Evolutionary conservation across 2,329 filamentous ascomycete species (phyloP).

Genomic region (Cordyceps farinosa): DNA sequence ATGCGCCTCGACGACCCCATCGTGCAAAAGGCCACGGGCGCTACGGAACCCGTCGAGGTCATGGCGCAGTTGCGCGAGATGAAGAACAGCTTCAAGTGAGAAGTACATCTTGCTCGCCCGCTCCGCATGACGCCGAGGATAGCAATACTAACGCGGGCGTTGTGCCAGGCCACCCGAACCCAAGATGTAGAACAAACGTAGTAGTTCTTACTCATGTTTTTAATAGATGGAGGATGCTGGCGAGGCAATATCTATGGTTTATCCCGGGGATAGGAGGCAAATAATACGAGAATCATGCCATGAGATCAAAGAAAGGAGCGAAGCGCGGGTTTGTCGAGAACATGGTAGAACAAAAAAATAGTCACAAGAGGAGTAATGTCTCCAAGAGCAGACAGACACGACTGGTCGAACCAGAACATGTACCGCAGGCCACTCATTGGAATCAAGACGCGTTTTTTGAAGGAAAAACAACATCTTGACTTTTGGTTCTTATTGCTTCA

Average conservation of each 20-base stretch:
- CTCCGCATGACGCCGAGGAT: neutral
- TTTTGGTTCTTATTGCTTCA: conserved; percentile 58
- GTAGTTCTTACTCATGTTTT: conserved; percentile 13
- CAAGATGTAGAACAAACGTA: conserved; percentile 23
- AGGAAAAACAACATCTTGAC: conserved; percentile 20
- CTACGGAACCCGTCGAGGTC: conserved; percentile 75
- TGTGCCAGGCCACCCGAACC: conserved; percentile 27
- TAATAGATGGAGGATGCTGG: conserved; percentile 12
- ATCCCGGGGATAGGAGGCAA: conserved; percentile 9
- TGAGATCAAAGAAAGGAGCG: neutral
- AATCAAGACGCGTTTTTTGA: conserved; percentile 25
- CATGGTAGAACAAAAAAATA: neutral
- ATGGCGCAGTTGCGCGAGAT: conserved; percentile 84
- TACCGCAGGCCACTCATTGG: conserved; percentile 31
- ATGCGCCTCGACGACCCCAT: conserved; percentile 85
- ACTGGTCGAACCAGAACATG: conserved; percentile 21
- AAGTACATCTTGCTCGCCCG: conserved; percentile 25
- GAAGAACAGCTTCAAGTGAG: conserved; percentile 76
- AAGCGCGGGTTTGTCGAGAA: neutral
- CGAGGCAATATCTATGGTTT: conserved; percentile 12
- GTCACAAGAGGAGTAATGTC: conserved; percentile 26
- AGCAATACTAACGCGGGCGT: neutral
- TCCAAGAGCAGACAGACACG: conserved; percentile 36
- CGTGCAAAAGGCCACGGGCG: conserved; percentile 79
- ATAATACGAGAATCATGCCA: conserved; percentile 23